phyloP scores from a whole-genome alignment of 306 rosid species.

The Cicer chorassanicum region DNA sequence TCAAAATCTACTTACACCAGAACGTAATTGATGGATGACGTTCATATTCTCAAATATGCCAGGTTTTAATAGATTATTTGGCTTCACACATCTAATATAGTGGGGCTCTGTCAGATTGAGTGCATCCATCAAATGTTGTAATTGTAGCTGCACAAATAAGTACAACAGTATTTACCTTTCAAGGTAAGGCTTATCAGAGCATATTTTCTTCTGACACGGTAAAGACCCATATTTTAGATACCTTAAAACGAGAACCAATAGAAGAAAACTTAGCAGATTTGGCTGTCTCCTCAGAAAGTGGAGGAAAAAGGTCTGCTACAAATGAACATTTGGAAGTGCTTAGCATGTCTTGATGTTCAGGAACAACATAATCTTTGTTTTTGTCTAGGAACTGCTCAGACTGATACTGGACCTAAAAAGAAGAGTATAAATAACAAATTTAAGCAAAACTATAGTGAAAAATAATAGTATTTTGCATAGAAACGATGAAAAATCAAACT shows the following conservation, averaged over 20 bases:
- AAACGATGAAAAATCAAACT: conserved; percentile 47
- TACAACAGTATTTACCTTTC: conserved; percentile 45
- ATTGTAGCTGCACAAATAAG: conserved; percentile 75
- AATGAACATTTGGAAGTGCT: conserved; percentile 83
- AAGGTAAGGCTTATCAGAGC: conserved; percentile 41
- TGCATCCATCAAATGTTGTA: conserved; percentile 92
- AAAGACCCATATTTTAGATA: conserved; percentile 47
- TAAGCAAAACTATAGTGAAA: conserved; percentile 33
- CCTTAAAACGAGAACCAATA: conserved; percentile 93
- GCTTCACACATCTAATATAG: conserved; percentile 96
- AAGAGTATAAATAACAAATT: conserved; percentile 40
- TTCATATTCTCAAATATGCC: conserved; percentile 69
- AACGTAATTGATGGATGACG: conserved; percentile 81
- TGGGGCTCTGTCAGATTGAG: conserved; percentile 80
- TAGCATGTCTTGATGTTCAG: conserved; percentile 92
- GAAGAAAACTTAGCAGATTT: conserved; percentile 91
- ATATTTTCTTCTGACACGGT: conserved; percentile 41
- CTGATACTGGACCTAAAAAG: conserved; percentile 87
- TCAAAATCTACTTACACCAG: conserved; percentile 74
- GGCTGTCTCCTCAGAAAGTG: conserved; percentile 76
- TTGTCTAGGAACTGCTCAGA: conserved; percentile 88
- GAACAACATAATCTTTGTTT: conserved; percentile 94
- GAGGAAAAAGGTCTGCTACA: conserved; percentile 80
- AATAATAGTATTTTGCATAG: conserved; percentile 34
- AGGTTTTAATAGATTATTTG: conserved; percentile 69